Evolutionary conservation across 139 green algal species (phyloP), one percentile per base, ranked within the genome.

Genomic region (Edaphochlamys debaryana): DNA sequence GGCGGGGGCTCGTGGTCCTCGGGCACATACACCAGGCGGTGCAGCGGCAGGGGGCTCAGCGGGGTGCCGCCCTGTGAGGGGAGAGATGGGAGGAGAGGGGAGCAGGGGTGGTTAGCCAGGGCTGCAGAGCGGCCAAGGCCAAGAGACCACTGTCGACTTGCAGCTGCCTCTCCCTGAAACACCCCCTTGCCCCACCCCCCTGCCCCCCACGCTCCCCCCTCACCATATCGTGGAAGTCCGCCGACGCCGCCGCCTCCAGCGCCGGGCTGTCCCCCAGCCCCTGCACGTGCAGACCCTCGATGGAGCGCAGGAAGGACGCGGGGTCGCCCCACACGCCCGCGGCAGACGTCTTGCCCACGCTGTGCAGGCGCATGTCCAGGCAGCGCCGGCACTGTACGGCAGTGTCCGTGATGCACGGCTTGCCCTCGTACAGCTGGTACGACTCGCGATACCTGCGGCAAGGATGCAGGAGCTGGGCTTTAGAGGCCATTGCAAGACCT

Each of bases 341-440:
- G 63, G 73, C 79, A 0, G 92, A 68, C 38, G 67, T 67, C 84
- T 92, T 93, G 52, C 88, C 87, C 52, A 63, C 56, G 23, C 7
- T n/a, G 60, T 56, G 30, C 75, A 82, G 75, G 13, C 75, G 75
- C 75, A 82, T 82, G 72, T 91, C 90, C 56, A 95, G 84, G 86
- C 92, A 95, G 45, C 77, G 79, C 42, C 89, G 82, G 87, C 92
- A 95, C 84, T 94, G 91, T 6, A 93, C 92, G 0, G 92, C 92
- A 0, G 92, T 93, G 87, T 95, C 91, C 17, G 86, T 95, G 70
- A 95, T 94, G 88, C 92, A 95, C 8, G 92, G 92, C 89, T 95
- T 95, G 79, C 92, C 92, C 79, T 92, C 87, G 76, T 92, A 93
- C 71, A 93, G 86, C 52, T 92, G 86, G 73, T 91, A 93, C 67